Conservation (phyloP, 2,329 filamentous ascomycete genomes). For the Biscogniauxia marginata region DNA sequence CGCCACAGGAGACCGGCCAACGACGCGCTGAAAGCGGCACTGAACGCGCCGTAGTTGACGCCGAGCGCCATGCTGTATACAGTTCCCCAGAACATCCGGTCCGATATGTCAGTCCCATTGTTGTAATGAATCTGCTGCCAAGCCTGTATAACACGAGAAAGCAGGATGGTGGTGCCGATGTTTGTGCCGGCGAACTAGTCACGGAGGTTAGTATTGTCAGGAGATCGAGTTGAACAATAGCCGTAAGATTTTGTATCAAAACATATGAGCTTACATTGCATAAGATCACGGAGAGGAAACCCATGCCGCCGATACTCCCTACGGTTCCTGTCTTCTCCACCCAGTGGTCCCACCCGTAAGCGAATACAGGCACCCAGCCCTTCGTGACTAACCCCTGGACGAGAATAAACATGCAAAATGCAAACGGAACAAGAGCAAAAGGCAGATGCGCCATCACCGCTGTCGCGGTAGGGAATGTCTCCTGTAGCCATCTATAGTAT, state of each 20-base stretch:
- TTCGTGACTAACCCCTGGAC: constrained; percentile 72
- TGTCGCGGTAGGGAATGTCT: constrained; percentile 69
- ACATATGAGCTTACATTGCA: constrained; percentile 61
- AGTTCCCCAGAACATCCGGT: constrained; percentile 71
- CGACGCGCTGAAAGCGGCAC: constrained; percentile 68
- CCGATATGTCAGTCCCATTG: constrained; percentile 49
- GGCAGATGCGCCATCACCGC: constrained; percentile 66
- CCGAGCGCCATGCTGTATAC: constrained; percentile 74
- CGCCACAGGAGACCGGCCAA: constrained; percentile 71
- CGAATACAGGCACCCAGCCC: constrained; percentile 72
- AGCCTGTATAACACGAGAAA: constrained; percentile 67
- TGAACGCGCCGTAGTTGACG: constrained; percentile 74
- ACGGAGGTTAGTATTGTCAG: constrained; percentile 4
- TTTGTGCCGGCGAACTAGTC: constrained; percentile 72
- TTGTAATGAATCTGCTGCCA: constrained; percentile 60
- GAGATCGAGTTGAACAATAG: not conserved
- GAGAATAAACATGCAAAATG: constrained; percentile 72
- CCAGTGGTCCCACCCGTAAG: constrained; percentile 73
- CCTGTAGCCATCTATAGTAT: constrained; percentile 58
- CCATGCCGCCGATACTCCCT: constrained; percentile 70
- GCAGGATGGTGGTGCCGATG: constrained; percentile 72
- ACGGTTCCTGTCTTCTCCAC: constrained; percentile 67
- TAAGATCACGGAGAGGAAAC: constrained; percentile 66
- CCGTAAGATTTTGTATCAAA: not conserved
- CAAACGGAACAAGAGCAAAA: constrained; percentile 67